Evolutionary conservation across 257 asterid species (phyloP).

Genomic region (Salvia splendens): DNA sequence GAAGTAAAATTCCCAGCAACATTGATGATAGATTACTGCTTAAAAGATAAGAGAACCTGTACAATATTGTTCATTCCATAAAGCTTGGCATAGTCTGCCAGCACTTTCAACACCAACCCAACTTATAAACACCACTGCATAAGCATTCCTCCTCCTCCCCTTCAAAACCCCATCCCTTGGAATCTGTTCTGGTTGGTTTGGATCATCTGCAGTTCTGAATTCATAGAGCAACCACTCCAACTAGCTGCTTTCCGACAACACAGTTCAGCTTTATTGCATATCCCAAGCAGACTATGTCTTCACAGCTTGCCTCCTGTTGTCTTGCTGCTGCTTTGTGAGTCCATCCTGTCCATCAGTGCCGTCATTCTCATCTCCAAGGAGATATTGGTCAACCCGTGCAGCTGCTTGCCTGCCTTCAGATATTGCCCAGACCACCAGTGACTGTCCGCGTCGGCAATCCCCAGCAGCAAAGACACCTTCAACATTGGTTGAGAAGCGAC

Average conservation of each 20-base stretch:
- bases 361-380: conserved; percentile 48
- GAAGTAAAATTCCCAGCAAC: background rate
- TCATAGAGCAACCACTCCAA: background rate
- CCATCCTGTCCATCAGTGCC: conserved; percentile 28
- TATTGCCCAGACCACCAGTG: conserved; percentile 98
- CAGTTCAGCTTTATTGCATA: background rate
- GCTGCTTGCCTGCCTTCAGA: conserved; percentile 96
- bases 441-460: conserved; percentile 97
- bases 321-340: conserved; percentile 38
- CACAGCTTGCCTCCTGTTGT: conserved; percentile 55
- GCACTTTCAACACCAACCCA: conserved; percentile 31
- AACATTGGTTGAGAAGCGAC: conserved; percentile 73
- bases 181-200: background rate
- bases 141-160: conserved; percentile 18
- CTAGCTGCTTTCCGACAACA: background rate
- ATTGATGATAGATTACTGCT: background rate
- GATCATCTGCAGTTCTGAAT: background rate
- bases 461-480: conserved; percentile 98
- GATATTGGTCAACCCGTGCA: conserved; percentile 80
- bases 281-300: conserved; percentile 40
- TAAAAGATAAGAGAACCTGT: conserved; percentile 38
- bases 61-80: conserved; percentile 45
- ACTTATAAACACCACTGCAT: conserved; percentile 21
- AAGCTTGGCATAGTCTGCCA: conserved; percentile 34
- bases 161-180: background rate